A percentile compares a stretch with the other conserved stretches of the same genome.
Evolutionary conservation across 169 alveolate genomes (phyloP).

Genomic region (Plasmodium gonderi): DNA sequence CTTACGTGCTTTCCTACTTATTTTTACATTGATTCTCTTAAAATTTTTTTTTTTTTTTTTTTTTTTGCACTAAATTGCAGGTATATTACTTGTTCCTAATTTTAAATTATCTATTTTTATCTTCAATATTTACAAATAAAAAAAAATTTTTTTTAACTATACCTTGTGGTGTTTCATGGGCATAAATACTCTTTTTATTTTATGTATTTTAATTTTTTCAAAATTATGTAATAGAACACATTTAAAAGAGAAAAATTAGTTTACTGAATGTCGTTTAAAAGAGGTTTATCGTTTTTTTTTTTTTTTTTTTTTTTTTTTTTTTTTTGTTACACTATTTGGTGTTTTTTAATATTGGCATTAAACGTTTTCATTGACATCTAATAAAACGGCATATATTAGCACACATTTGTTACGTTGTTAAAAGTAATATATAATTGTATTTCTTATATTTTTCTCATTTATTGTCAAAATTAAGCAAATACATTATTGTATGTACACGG

Average conservation of each 20-base stretch:
- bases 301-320: background rate
- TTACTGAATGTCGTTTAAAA: background rate
- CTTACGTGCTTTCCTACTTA: background rate
- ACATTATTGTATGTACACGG: constrained; percentile 35
- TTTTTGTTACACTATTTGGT: background rate
- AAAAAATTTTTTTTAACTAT: background rate
- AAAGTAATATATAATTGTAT: constrained; percentile 3
- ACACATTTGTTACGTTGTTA: background rate
- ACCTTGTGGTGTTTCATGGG: background rate
- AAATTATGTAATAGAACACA: background rate
- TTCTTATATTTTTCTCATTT: constrained; percentile 22
- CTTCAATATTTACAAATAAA: background rate
- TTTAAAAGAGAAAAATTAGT: background rate
- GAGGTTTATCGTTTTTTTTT: background rate
- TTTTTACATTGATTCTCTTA: background rate
- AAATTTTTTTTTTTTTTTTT: background rate
- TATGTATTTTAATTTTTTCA: background rate
- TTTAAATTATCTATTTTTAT: constrained; percentile 2
- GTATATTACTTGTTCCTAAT: background rate
- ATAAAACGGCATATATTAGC: background rate
- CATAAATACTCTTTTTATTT: background rate
- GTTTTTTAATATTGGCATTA: background rate
- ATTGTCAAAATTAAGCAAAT: constrained; percentile 1
- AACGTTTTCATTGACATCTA: background rate
- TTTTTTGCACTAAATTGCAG: constrained; percentile 52